Evolutionary conservation across 176 grass and related monocot species (phyloP), one percentile per base, ranked within the genome.

Genomic region (Miscanthus lutarioriparius): DNA sequence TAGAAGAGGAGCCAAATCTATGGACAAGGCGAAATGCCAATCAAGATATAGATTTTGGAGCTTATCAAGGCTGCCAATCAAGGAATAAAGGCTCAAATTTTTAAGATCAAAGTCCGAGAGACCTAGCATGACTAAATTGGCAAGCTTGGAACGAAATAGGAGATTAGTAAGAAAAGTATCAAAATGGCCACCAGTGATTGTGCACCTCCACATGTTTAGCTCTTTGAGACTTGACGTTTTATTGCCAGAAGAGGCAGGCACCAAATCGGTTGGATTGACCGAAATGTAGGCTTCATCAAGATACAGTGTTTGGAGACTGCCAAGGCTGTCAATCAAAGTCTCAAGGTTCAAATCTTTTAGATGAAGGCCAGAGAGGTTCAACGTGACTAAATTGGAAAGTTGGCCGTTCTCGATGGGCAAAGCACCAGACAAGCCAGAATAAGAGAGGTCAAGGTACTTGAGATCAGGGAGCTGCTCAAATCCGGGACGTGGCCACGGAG

Each of bases 391-490:
- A 39, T 85, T 89, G 68, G 67, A 51, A 39, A 92, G 91, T 25
- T 70, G 80, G 20, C 83, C 80, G 1, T 89, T 84, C 67, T 45
- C 75, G 8, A 68, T 37, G 2, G 87, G 87, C n/a, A 92, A 39
- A 56, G 81, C 69, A 19, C 84, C 87, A 27, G 35, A 33, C 35
- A 89, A 82, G 8, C 91, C 91, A 8, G 84, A 26, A 79, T 67
- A 77, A 49, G 91, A 89, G 56, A 92, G 81, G 38, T 89, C 85
- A 23, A 92, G 74, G 32, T 79, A 54, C 67, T 51, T 67, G 32
- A 92, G 68, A 19, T 87, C 59, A 1, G 32, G 7, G 10, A 92
- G 84, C 67, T 26, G 44, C 48, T 86, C 70, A 62, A 92, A 92
- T 6, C 83, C 40, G 0, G 5, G 22, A 43, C 22, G 19, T 64